Evolutionary conservation across 352 stramenopile species (phyloP).

Genomic region (Phytopythium mirpurense): DNA sequence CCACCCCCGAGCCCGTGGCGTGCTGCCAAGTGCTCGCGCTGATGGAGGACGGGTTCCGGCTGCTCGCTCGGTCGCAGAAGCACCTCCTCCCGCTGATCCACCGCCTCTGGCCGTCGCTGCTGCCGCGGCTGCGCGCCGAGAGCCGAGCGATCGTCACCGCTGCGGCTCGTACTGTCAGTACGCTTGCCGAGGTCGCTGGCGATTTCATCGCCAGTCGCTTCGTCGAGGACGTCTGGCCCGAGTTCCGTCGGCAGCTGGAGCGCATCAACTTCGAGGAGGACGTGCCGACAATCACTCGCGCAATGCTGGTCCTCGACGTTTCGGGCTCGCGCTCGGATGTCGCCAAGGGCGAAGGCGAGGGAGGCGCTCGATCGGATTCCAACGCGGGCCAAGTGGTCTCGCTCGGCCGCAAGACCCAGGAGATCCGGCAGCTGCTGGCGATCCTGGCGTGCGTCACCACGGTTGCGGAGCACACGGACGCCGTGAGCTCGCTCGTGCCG

Average conservation of each 20-base stretch:
- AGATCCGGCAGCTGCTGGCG: constrained; percentile 51
- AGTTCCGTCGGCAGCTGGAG: constrained; percentile 35
- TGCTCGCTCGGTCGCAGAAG: constrained; percentile 34
- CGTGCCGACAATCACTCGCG: constrained; percentile 39
- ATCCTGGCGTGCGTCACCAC: constrained; percentile 49
- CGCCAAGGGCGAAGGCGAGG: background rate
- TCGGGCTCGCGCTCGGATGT: background rate
- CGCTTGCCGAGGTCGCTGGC: constrained; percentile 41
- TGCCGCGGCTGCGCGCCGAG: constrained; percentile 45
- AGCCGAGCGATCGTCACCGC: constrained; percentile 63
- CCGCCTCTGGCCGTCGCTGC: constrained; percentile 64
- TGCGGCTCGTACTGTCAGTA: constrained; percentile 45
- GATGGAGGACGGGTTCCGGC: constrained; percentile 54
- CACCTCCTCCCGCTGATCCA: constrained; percentile 73
- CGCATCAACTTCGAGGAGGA: constrained; percentile 29
- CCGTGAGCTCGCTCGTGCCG: constrained; percentile 52
- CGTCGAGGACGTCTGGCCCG: constrained; percentile 75
- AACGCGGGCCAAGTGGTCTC: background rate
- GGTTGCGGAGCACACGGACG: constrained; percentile 34
- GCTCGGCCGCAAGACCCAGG: constrained; percentile 40
- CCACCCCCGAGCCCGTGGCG: constrained; percentile 56
- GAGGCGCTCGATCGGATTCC: background rate
- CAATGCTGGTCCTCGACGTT: constrained; percentile 53
- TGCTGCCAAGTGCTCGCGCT: constrained; percentile 73
- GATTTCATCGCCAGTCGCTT: constrained; percentile 83